A percentile compares a stretch with the other conserved stretches of the same genome.
Conservation (phyloP, 352 stramenopile genomes). For the Proteromonas lacertae region DNA sequence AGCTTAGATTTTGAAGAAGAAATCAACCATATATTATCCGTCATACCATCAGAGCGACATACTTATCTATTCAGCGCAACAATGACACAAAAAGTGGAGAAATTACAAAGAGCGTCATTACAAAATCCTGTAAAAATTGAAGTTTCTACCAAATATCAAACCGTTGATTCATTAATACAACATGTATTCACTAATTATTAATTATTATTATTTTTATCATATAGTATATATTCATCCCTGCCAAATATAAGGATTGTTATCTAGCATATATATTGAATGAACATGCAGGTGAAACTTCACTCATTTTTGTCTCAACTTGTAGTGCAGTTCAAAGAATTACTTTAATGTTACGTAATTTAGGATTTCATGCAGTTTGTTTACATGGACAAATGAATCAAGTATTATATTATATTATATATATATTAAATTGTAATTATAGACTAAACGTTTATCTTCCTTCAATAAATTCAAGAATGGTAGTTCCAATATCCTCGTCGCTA, state of each 20-base stretch:
- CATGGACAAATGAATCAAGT: slow-evolving; percentile 95
- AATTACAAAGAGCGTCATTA: slow-evolving; percentile 81
- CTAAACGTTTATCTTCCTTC: slow-evolving; percentile 72
- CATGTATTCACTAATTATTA: too few relatives aligned
- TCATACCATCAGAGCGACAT: slow-evolving; percentile 50
- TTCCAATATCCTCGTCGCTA: slow-evolving; percentile 12
- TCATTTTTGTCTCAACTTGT: slow-evolving; percentile 93
- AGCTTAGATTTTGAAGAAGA: slow-evolving; percentile 81
- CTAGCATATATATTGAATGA: slow-evolving; percentile 90
- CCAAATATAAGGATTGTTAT: slow-evolving; percentile 97
- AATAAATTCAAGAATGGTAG: slow-evolving; percentile 71
- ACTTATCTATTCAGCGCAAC: slow-evolving; percentile 97
- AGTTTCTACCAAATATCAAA: slow-evolving; percentile 86
- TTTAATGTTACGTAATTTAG: slow-evolving; percentile 82
- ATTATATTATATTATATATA: too few relatives aligned
- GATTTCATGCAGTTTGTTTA: slow-evolving; percentile 81
- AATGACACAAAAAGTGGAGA: slow-evolving; percentile 91
- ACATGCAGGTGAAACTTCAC: slow-evolving; percentile 67
- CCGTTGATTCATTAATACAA: not conserved
- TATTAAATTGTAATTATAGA: too few relatives aligned
- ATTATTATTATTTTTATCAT: slow-evolving; percentile 90
- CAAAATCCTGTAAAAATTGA: slow-evolving; percentile 77
- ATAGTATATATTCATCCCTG: slow-evolving; percentile 91
- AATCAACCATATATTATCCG: slow-evolving; percentile 86
- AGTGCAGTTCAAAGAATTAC: slow-evolving; percentile 75